Evolutionary conservation across 306 rosid genomes (phyloP).

Genomic region (Citrullus amarus): DNA sequence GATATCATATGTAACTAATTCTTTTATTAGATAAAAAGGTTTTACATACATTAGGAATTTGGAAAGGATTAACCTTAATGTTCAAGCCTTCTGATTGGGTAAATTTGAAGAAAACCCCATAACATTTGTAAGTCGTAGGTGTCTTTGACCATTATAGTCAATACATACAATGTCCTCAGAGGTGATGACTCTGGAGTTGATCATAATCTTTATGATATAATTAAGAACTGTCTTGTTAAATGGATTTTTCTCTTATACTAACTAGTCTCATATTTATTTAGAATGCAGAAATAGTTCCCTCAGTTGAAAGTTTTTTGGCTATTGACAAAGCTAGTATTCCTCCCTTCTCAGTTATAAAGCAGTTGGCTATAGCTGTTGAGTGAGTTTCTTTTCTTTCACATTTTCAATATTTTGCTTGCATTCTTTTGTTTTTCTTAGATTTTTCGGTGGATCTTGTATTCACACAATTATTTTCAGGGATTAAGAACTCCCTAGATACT

Average conservation of each 20-base stretch:
- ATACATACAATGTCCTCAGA: background rate
- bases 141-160: background rate
- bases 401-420: slow-evolving; percentile 10
- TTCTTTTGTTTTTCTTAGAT: slow-evolving; percentile 9
- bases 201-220: background rate
- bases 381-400: slow-evolving; percentile 34
- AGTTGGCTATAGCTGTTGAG: slow-evolving; percentile 82
- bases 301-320: slow-evolving; percentile 54
- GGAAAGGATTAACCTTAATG: background rate
- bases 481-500: background rate
- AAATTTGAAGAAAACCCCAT: background rate
- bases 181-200: background rate
- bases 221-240: background rate
- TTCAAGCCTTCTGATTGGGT: background rate
- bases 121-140: background rate
- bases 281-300: slow-evolving; percentile 59
- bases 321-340: slow-evolving; percentile 59
- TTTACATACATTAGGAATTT: background rate
- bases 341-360: slow-evolving; percentile 56
- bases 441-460: slow-evolving; percentile 12
- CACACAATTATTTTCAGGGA: background rate
- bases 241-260: background rate
- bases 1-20: background rate
- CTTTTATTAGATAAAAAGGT: background rate
- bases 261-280: slow-evolving; percentile 13